These are phyloP conservation scores for Euphrasia arctica DNA, from an alignment of 305 asterid genomes.

Conservation along the genomic window DNA sequence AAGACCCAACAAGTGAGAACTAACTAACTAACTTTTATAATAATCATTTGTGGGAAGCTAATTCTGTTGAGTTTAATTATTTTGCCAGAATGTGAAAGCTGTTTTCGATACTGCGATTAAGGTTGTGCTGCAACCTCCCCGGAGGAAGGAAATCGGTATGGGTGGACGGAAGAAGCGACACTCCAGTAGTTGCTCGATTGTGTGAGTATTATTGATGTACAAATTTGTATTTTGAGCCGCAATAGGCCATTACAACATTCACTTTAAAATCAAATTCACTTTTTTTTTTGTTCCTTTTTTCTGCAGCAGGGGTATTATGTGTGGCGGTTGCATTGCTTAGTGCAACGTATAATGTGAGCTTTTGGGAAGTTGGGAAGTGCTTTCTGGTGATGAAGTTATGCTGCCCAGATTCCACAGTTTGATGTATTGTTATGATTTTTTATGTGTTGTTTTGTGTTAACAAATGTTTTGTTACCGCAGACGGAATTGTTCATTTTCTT, in stretches of 20 bases:
- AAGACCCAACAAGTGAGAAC: slow-evolving; percentile 82
- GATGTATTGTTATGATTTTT: neutral
- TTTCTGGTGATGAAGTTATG: slow-evolving; percentile 2
- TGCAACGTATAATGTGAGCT: neutral
- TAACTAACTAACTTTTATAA: neutral
- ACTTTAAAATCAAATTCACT: neutral
- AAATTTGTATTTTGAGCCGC: neutral
- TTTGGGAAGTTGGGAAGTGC: neutral
- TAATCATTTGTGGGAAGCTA: slow-evolving; percentile 12
- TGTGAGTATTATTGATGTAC: slow-evolving; percentile 44
- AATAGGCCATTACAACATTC: neutral
- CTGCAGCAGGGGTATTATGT: slow-evolving; percentile 61
- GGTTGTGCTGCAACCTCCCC: slow-evolving; percentile 86
- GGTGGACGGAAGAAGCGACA: slow-evolving; percentile 54
- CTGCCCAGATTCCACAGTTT: neutral
- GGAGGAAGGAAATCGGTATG: slow-evolving; percentile 58
- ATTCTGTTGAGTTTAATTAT: neutral
- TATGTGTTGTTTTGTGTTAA: neutral
- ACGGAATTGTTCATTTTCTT: neutral
- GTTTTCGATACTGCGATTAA: slow-evolving; percentile 89
- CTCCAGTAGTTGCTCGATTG: slow-evolving; percentile 64
- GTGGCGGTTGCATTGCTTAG: slow-evolving; percentile 71
- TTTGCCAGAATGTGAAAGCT: slow-evolving; percentile 82
- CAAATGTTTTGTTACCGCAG: neutral
- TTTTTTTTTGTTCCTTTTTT: neutral